These are phyloP conservation scores for Rhinocladiella similis DNA, from an alignment of 2,329 filamentous ascomycete genomes.

Conservation along the genomic window DNA sequence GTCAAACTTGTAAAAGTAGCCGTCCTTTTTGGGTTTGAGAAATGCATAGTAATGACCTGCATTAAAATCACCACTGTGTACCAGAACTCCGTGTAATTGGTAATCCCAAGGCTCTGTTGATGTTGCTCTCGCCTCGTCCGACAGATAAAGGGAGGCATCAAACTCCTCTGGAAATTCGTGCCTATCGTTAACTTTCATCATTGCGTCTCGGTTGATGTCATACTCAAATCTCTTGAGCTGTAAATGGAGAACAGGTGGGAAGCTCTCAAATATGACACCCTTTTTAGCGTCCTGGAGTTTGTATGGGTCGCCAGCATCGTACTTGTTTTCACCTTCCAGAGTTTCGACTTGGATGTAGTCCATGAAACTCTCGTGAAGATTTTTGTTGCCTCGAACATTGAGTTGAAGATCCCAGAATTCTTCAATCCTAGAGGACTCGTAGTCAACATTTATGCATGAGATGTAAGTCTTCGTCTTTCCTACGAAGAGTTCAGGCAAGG, in stretches of 20 bases:
- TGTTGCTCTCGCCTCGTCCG: constrained; percentile 70
- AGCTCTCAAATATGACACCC: constrained; percentile 94
- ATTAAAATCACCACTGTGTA: constrained; percentile 95
- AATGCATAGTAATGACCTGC: constrained; percentile 98
- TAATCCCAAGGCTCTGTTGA: constrained; percentile 88
- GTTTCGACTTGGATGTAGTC: constrained; percentile 97
- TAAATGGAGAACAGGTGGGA: constrained; percentile 89
- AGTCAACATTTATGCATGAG: constrained; percentile 96
- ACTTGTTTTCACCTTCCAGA: constrained; percentile 97
- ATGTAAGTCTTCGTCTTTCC: constrained; percentile 99
- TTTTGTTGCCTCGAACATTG: constrained; percentile 92
- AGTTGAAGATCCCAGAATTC: constrained; percentile 99
- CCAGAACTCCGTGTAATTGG: constrained; percentile 89
- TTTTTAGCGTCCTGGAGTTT: constrained; percentile 96
- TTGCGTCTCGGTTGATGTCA: constrained; percentile 90
- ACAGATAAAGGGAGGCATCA: constrained; percentile 77
- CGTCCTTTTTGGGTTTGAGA: constrained; percentile 88
- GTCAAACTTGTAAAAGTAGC: constrained; percentile 95
- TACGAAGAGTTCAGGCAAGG: constrained; percentile 86
- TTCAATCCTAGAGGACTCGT: constrained; percentile 91
- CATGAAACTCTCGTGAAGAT: constrained; percentile 87
- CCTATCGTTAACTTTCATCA: constrained; percentile 83
- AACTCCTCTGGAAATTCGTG: constrained; percentile 52
- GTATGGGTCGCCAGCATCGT: constrained; percentile 84
- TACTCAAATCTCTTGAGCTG: constrained; percentile 98